phyloP scores from a whole-genome alignment of 371 early-diverging fungal species.

The Coemansia sp. region DNA sequence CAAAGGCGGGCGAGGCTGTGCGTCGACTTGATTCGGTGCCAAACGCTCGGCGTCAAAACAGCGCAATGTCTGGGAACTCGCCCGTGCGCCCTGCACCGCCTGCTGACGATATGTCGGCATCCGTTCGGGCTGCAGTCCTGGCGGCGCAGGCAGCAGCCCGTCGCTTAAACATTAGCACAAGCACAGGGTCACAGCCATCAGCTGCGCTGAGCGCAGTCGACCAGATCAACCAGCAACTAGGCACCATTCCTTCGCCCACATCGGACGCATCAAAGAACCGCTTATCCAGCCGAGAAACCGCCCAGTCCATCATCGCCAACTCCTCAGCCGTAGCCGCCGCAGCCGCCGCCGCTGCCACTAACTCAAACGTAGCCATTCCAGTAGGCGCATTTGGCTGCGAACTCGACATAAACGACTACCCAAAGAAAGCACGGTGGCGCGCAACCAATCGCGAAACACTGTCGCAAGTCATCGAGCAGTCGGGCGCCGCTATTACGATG shows the following conservation, averaged over 20 bases:
- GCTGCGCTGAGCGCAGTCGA: slow-evolving; percentile 26
- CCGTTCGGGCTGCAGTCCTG: slow-evolving; percentile 33
- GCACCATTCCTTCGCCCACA: background rate
- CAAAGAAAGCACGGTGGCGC: slow-evolving; percentile 93
- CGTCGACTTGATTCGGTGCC: slow-evolving; percentile 1
- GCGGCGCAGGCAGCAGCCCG: slow-evolving; percentile 47
- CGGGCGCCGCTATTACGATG: slow-evolving; percentile 93
- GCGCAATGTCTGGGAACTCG: slow-evolving; percentile 4
- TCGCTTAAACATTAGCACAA: slow-evolving; percentile 27
- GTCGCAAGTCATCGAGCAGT: slow-evolving; percentile 82
- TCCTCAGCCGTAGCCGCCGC: slow-evolving; percentile 3
- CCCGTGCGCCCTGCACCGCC: background rate
- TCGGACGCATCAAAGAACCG: background rate
- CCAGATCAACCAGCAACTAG: slow-evolving; percentile 43
- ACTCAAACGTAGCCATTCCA: slow-evolving; percentile 13
- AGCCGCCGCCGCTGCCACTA: background rate
- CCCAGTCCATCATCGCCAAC: background rate
- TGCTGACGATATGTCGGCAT: slow-evolving; percentile 16
- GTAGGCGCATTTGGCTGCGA: slow-evolving; percentile 64
- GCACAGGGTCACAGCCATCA: background rate
- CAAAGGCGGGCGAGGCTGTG: background rate
- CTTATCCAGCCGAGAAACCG: background rate
- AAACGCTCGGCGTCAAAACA: background rate
- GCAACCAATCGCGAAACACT: slow-evolving; percentile 96
- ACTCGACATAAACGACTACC: slow-evolving; percentile 96